phyloP scores from a whole-genome alignment of 768 basidiomycete species.

The Paxillus ammoniavirescens region DNA sequence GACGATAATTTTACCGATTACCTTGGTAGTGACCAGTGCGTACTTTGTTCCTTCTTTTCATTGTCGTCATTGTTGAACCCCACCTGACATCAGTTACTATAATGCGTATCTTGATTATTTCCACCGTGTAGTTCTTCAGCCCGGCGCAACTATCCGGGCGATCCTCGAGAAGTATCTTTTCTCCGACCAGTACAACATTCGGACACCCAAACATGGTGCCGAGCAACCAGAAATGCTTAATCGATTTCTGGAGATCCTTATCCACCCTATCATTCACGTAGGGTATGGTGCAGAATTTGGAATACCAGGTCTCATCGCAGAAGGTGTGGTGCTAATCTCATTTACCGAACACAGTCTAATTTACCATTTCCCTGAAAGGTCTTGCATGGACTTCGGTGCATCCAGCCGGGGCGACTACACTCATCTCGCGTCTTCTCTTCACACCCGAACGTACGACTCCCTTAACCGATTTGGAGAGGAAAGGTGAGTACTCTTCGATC shows the following conservation, averaged over 20 bases:
- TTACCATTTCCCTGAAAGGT: conserved; percentile 36
- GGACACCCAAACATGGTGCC: conserved; percentile 21
- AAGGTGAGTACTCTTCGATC: conserved; percentile 5
- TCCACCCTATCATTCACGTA: conserved; percentile 66
- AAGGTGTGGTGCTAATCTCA: conserved; percentile 42
- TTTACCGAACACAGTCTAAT: not conserved
- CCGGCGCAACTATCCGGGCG: conserved; percentile 27
- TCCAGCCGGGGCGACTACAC: conserved; percentile 30
- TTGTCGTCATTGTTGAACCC: not conserved
- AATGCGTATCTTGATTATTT: conserved; percentile 34
- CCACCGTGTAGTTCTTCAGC: conserved; percentile 28
- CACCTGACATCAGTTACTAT: conserved; percentile 21
- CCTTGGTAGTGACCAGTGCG: conserved; percentile 32
- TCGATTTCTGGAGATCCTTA: conserved; percentile 54
- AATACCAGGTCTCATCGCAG: conserved; percentile 58
- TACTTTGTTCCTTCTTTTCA: not conserved
- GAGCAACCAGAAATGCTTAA: conserved; percentile 57
- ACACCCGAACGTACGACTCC: conserved; percentile 19
- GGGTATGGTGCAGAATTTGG: conserved; percentile 68
- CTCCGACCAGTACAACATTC: conserved; percentile 48
- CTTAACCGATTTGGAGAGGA: conserved; percentile 19
- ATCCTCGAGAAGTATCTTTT: conserved; percentile 65
- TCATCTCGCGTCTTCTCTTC: conserved; percentile 36
- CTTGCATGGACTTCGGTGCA: conserved; percentile 60
- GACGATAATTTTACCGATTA: conserved; percentile 23